Evolutionary conservation across 2,329 filamentous ascomycete genomes (phyloP).

Genomic region (Colletotrichum somersetense): DNA sequence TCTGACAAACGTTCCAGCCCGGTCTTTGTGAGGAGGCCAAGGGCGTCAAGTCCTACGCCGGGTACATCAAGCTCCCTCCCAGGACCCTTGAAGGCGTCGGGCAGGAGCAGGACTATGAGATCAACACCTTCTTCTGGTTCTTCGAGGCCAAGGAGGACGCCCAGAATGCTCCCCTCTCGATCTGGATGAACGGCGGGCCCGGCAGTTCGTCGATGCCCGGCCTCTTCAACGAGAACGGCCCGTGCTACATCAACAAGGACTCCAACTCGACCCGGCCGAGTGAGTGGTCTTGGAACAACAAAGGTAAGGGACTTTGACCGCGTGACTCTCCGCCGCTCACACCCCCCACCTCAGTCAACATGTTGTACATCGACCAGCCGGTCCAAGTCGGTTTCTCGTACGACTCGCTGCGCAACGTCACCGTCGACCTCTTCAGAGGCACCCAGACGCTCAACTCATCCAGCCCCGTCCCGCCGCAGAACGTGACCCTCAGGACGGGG

Average conservation of each 20-base stretch:
- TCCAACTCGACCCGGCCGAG: slow-evolving; percentile 64
- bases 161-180: slow-evolving; percentile 56
- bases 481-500: slow-evolving; percentile 53
- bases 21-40: slow-evolving; percentile 64
- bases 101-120: slow-evolving; percentile 58
- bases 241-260: slow-evolving; percentile 64
- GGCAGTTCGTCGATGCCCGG: slow-evolving; percentile 67
- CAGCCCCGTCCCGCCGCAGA: slow-evolving; percentile 48
- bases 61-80: slow-evolving; percentile 68
- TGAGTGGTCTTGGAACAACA: slow-evolving; percentile 71
- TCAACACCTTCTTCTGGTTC: slow-evolving; percentile 60
- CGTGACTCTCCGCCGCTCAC: not conserved
- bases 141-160: slow-evolving; percentile 48
- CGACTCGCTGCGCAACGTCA: slow-evolving; percentile 43
- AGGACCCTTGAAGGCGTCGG: slow-evolving; percentile 43
- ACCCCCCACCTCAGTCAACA: slow-evolving; percentile 34
- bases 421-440: slow-evolving; percentile 36
- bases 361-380: slow-evolving; percentile 45
- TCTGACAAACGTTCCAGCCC: slow-evolving; percentile 54
- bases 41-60: slow-evolving; percentile 72
- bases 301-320: slow-evolving; percentile 46
- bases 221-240: slow-evolving; percentile 65
- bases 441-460: slow-evolving; percentile 36
- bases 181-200: slow-evolving; percentile 72
- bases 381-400: slow-evolving; percentile 45